Conservation (phyloP, 495 filamentous ascomycete genomes). For the Venustampulla echinocandica region DNA sequence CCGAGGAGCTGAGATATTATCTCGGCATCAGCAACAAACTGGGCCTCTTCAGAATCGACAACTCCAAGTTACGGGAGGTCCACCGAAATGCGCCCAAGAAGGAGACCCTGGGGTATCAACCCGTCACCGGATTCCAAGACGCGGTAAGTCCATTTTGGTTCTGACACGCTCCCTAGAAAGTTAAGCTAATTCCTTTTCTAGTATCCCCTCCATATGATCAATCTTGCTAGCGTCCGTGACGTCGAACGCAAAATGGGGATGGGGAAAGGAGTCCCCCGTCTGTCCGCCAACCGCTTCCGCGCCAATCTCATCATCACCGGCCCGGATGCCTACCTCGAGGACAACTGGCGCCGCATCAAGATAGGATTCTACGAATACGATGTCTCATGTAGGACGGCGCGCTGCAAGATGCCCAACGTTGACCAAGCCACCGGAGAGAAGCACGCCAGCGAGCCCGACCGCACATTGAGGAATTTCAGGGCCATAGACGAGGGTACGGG, state of each 20-base stretch:
- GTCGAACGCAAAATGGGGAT: constrained; percentile 48
- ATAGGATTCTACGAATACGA: constrained; percentile 44
- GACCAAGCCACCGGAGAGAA: constrained; percentile 63
- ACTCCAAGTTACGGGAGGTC: constrained; percentile 53
- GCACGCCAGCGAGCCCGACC: constrained; percentile 65
- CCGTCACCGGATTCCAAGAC: constrained; percentile 74
- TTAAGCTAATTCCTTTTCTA: constrained; percentile 25
- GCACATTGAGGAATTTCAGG: constrained; percentile 58
- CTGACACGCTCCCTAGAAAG: background rate
- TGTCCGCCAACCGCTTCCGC: constrained; percentile 67
- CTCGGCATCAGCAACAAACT: constrained; percentile 56
- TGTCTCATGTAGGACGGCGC: constrained; percentile 64
- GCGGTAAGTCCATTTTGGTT: constrained; percentile 42
- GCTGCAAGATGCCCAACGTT: constrained; percentile 80
- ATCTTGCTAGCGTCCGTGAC: constrained; percentile 62
- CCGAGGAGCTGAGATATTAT: constrained; percentile 45
- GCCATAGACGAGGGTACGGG: constrained; percentile 64
- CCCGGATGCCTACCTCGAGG: constrained; percentile 57
- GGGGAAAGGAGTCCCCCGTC: constrained; percentile 30
- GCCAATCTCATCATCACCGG: constrained; percentile 74
- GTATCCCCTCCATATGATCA: constrained; percentile 80
- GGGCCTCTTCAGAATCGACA: constrained; percentile 64
- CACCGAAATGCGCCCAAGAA: constrained; percentile 67
- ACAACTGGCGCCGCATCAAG: constrained; percentile 65
- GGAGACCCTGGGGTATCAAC: constrained; percentile 62